Base-by-base conservation (phyloP, 495 filamentous ascomycete species). In the Penicillium lagena region DNA sequence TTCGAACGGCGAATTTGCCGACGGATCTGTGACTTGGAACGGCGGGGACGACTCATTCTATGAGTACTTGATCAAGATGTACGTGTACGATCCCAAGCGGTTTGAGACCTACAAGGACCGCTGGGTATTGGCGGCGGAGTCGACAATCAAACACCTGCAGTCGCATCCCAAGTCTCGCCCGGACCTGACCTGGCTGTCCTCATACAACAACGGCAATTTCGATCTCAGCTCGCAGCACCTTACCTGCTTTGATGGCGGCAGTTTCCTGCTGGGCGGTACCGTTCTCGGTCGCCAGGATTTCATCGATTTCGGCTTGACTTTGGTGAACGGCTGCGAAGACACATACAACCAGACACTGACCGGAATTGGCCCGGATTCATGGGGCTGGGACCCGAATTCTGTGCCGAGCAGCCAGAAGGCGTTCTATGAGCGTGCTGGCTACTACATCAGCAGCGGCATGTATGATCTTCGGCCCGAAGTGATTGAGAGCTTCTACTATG, bases 51-150 rank as follows among this genome's bases (percentile, higher is more conserved):
- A 96, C 63, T 86, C 80, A 17, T 93, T 82, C 68, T 95, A 95
- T 63, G 89, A 96, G 67, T 96, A 96, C 51, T 76, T 95, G 17
- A 84, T 96, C 60, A 96, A 96, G 73, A 91, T 93, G 87, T 94
- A 83, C 53, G 64, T 94, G 49, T 95, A 95, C 58, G 83, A 90
- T 57, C 73, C 83, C 9, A 43, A 62, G 30, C 77, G 80, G 8
- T 94, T 85, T 50, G 64, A 42, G 9, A 29, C 56, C 1, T 89
- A 89, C 66, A 75, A 70, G 45, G 82, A 89, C 50, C 77, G 82
- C 45, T 96, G 90, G 89, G 70, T 87, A 15, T 58, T 69, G 4
- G 90, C 90, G 7, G 87, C 82, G 14, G 82, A 94, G 47, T 89
- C 85, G 2, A 82, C 81, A 15, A 88, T 93, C 30, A 56, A 75